These are phyloP conservation scores for Cercospora nicotianae DNA, from an alignment of 2,329 filamentous ascomycete species.

Conservation along the genomic window DNA sequence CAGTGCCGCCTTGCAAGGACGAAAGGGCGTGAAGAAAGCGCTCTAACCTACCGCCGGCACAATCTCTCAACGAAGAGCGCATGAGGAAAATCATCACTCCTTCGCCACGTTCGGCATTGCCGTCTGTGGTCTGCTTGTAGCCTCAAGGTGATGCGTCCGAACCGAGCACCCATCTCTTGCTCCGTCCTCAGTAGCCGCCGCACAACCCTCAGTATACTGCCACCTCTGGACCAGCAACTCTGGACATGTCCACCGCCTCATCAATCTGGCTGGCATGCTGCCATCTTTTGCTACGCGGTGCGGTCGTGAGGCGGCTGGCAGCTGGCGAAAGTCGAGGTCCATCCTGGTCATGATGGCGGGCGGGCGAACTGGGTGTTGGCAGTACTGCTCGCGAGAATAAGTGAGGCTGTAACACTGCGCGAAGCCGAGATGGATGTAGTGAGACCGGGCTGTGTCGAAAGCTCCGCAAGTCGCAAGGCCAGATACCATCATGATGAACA, in stretches of 20 bases:
- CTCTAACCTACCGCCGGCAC: not conserved
- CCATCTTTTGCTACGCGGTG: not conserved
- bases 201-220: not conserved
- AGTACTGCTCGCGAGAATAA: not conserved
- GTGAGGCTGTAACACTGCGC: not conserved
- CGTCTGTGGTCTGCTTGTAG: not conserved
- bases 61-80: not conserved
- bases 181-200: not conserved
- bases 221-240: not conserved
- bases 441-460: not conserved
- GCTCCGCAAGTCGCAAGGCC: not conserved
- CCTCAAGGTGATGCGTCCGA: not conserved
- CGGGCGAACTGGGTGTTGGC: not conserved
- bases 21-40: too few species aligned
- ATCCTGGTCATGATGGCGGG: not conserved
- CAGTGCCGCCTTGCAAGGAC: not conserved
- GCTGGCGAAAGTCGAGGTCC: not conserved
- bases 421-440: not conserved
- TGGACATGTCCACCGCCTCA: not conserved
- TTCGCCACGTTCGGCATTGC: not conserved
- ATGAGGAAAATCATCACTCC: not conserved
- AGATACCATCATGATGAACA: not conserved
- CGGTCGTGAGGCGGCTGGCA: not conserved
- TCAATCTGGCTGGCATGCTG: not conserved
- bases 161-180: not conserved